These are phyloP conservation scores for Suillus spraguei DNA, from an alignment of 768 basidiomycete species.

Conservation along the genomic window DNA sequence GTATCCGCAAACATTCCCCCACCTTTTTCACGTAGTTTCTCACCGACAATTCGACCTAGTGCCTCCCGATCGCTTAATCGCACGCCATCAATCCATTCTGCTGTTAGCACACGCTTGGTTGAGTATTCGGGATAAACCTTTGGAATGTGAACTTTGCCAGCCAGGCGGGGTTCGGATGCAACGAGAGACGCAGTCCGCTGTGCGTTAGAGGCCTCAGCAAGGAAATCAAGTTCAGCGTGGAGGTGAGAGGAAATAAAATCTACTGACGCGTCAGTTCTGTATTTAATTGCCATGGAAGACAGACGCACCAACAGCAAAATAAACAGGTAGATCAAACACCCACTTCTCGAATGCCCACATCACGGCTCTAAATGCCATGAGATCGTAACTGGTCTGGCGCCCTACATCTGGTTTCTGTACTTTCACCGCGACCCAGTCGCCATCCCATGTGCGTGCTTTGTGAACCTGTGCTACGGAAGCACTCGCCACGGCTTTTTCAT, in stretches of 20 bases:
- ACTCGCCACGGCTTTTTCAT: slow-evolving; percentile 76
- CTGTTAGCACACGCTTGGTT: slow-evolving; percentile 78
- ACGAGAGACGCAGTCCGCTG: slow-evolving; percentile 68
- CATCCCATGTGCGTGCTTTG: slow-evolving; percentile 57
- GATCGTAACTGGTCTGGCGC: slow-evolving; percentile 86
- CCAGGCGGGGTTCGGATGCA: slow-evolving; percentile 67
- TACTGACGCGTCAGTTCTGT: slow-evolving; percentile 24
- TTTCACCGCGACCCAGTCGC: slow-evolving; percentile 88
- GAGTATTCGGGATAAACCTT: slow-evolving; percentile 70
- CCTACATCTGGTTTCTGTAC: slow-evolving; percentile 88
- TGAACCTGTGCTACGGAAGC: slow-evolving; percentile 96
- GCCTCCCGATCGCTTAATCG: slow-evolving; percentile 67
- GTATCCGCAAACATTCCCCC: slow-evolving; percentile 6
- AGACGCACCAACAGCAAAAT: slow-evolving; percentile 71
- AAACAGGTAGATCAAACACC: slow-evolving; percentile 85
- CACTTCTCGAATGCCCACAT: slow-evolving; percentile 82
- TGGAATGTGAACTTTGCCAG: slow-evolving; percentile 77
- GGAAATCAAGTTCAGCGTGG: slow-evolving; percentile 81
- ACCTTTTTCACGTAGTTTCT: slow-evolving; percentile 14
- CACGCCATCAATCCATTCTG: slow-evolving; percentile 84
- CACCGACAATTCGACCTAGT: slow-evolving; percentile 63
- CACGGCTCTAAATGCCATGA: slow-evolving; percentile 66
- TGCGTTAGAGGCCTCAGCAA: slow-evolving; percentile 79
- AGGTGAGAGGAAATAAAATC: slow-evolving; percentile 84
- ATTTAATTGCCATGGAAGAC: slow-evolving; percentile 2